Base-by-base conservation (phyloP, 2,329 filamentous ascomycete species). In the Penicillium vulpinum region DNA sequence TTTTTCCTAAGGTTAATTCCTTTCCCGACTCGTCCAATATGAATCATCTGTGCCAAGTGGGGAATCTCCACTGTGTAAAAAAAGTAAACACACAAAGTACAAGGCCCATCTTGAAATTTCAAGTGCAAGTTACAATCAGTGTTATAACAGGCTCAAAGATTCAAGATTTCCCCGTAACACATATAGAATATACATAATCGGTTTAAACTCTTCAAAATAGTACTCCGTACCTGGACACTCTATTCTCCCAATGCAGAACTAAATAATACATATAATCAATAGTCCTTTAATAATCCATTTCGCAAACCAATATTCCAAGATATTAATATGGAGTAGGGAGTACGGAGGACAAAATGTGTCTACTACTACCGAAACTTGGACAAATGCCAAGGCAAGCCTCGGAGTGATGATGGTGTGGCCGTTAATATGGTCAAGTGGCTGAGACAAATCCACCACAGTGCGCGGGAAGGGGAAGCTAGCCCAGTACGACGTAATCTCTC, bases 401-500 rank as follows among this genome's bases (percentile, higher is more conserved):
- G 7, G 4, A 46, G 39, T 48, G 13, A 31, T 40, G 35, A 47
- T 48, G 41, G 13, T 50, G 36, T 35, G 21, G 53, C 38, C 36
- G 40, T 36, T 16, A 45, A 40, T 45, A 18, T 51, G 31, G 13
- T 33, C 7, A 15, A 15, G 31, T 33, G 47, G 47, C 53, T 51
- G 54, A 56, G 54, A 56, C 54, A 56, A 45, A 40, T 6, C 47
- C 53, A 51, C 47, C 24, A 22, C 31, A 36, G 35, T 21, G 4
- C 15, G 26, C 21, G 18, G 22, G 33, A 38, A 26, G 8, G 47
- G 24, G n/a, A 13, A n/a, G n/a, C 18, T 33, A 22, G 22, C n/a
- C 24, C 21, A 48, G 44, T 33, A 22, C 28, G 46, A 28, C 31
- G 40, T 49, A 41, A 54, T 54, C 51, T 54, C 21, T 26, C 35